These are phyloP conservation scores for Penicillium pulvis DNA, from an alignment of 495 filamentous ascomycete genomes.

Conservation along the genomic window DNA sequence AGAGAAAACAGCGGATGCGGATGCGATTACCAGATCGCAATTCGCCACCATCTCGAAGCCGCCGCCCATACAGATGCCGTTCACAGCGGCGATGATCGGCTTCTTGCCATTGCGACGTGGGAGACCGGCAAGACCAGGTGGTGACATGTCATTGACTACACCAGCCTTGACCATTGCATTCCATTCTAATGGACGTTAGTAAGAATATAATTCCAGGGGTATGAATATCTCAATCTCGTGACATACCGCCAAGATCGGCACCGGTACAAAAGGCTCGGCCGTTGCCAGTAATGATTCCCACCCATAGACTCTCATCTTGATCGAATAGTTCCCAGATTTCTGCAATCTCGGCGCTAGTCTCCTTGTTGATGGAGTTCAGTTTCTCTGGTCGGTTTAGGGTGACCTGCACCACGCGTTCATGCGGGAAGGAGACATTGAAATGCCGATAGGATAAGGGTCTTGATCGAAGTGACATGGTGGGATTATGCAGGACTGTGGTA, in stretches of 20 bases:
- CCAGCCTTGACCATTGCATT: constrained; percentile 38
- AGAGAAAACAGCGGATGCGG: constrained; percentile 54
- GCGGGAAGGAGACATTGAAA: constrained; percentile 44
- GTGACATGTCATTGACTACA: constrained; percentile 44
- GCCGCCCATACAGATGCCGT: constrained; percentile 74
- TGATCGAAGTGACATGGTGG: constrained; percentile 29
- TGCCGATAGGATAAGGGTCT: constrained; percentile 21
- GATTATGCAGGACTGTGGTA: neutral
- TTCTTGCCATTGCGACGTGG: constrained; percentile 51
- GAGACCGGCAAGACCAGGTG: constrained; percentile 56
- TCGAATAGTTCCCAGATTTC: constrained; percentile 55
- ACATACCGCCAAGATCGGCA: constrained; percentile 51
- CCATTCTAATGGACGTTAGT: constrained; percentile 35
- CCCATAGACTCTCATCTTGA: constrained; percentile 50
- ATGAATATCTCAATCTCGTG: neutral
- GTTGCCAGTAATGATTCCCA: constrained; percentile 57
- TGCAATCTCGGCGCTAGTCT: constrained; percentile 51
- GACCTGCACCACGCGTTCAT: constrained; percentile 43
- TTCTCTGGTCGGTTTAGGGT: constrained; percentile 48
- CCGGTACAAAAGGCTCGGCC: constrained; percentile 61
- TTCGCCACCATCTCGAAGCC: constrained; percentile 75
- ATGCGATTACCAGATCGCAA: constrained; percentile 68
- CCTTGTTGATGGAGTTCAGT: constrained; percentile 50
- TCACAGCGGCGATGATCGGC: constrained; percentile 74
- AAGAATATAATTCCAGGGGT: neutral